Percentiles rank a stretch among this genome's conserved stretches.
Conservation (phyloP, 140 eudicot genomes). For the Erigeron philadelphicus region DNA sequence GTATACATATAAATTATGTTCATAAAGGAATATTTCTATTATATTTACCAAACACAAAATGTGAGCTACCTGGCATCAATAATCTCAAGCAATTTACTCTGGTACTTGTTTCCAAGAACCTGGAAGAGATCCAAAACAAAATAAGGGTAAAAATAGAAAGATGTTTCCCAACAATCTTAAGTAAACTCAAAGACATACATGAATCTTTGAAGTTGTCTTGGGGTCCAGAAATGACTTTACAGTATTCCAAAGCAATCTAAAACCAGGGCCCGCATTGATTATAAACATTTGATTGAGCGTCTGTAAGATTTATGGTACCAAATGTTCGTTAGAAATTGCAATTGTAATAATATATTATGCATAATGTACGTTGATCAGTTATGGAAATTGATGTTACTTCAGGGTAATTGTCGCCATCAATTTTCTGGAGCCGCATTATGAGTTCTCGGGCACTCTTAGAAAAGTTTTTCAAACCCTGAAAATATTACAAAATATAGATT, state of each 20-base stretch:
- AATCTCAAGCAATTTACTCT: constrained; percentile 80
- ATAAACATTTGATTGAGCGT: constrained; percentile 90
- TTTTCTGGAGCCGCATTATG: constrained; percentile 77
- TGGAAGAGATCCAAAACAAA: constrained; percentile 26
- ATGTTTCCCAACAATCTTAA: constrained; percentile 16
- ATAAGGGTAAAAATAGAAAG: background rate
- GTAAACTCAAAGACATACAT: constrained; percentile 39
- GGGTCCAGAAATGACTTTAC: constrained; percentile 88
- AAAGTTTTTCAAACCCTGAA: constrained; percentile 84
- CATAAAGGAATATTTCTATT: background rate
- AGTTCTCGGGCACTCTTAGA: constrained; percentile 86
- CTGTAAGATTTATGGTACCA: constrained; percentile 37
- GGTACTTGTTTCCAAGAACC: constrained; percentile 95
- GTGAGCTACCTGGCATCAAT: constrained; percentile 73
- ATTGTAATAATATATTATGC: background rate
- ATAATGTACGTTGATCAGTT: background rate
- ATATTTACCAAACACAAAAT: constrained; percentile 17
- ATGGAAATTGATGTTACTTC: constrained; percentile 46
- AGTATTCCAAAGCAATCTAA: constrained; percentile 88
- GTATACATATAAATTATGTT: background rate
- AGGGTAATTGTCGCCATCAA: constrained; percentile 95
- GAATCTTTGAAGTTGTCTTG: constrained; percentile 87
- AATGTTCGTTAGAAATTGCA: constrained; percentile 9
- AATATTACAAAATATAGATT: constrained; percentile 17
- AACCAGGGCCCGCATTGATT: constrained; percentile 97